Evolutionary conservation across 2,329 filamentous ascomycete genomes (phyloP).

Genomic region (Teratosphaeria nubilosa): DNA sequence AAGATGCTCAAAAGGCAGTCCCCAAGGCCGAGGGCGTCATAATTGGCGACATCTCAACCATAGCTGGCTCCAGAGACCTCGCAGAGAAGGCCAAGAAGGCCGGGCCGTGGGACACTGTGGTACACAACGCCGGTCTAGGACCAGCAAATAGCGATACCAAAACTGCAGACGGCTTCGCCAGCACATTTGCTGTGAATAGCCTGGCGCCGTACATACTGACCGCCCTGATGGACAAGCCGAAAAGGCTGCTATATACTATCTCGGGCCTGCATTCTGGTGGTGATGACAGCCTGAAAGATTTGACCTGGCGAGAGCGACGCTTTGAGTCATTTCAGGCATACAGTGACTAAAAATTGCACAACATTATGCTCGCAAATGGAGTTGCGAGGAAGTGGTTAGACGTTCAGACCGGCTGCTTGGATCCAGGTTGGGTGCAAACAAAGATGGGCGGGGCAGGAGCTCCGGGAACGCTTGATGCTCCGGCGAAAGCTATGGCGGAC

Average conservation of each 20-base stretch:
- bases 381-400: slow-evolving; percentile 39
- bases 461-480: slow-evolving; percentile 31
- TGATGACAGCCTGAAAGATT: slow-evolving; percentile 32
- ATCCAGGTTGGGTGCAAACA: slow-evolving; percentile 35
- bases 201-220: slow-evolving; percentile 50
- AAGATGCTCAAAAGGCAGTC: slow-evolving; percentile 38
- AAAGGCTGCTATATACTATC: slow-evolving; percentile 43
- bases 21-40: slow-evolving; percentile 43
- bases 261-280: slow-evolving; percentile 43
- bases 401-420: slow-evolving; percentile 38
- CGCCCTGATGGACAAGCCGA: slow-evolving; percentile 39
- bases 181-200: slow-evolving; percentile 46
- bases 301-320: slow-evolving; percentile 29
- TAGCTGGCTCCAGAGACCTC: slow-evolving; percentile 42
- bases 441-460: slow-evolving; percentile 36
- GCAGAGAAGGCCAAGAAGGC: slow-evolving; percentile 41
- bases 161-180: slow-evolving; percentile 38
- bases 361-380: slow-evolving; percentile 45
- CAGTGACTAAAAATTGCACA: slow-evolving; percentile 47
- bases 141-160: slow-evolving; percentile 34
- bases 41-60: slow-evolving; percentile 43
- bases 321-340: slow-evolving; percentile 36
- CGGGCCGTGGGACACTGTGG: slow-evolving; percentile 44
- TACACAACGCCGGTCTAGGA: slow-evolving; percentile 48
- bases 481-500: slow-evolving; percentile 40